phyloP scores from a whole-genome alignment of 768 basidiomycete genomes.

The Calocera cornea region DNA sequence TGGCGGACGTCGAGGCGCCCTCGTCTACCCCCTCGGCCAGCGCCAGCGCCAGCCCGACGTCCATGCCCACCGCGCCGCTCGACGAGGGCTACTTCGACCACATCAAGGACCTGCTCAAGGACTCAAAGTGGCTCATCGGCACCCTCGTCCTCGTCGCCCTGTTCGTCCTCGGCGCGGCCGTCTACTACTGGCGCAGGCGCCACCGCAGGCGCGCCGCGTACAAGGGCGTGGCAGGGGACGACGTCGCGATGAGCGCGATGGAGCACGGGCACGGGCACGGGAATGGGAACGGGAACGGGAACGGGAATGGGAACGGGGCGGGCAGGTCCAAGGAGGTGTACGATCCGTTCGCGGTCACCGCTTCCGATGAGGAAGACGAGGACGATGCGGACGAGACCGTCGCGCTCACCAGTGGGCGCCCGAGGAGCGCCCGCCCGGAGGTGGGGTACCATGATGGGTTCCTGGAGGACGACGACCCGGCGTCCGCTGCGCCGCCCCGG shows the following conservation, averaged over 20 bases:
- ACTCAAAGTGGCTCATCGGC: slow-evolving; percentile 80
- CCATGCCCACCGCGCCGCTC: slow-evolving; percentile 31
- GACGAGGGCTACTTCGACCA: slow-evolving; percentile 79
- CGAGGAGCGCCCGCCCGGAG: slow-evolving; percentile 19
- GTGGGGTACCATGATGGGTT: slow-evolving; percentile 65
- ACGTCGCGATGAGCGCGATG: slow-evolving; percentile 65
- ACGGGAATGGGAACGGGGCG: slow-evolving; percentile 11
- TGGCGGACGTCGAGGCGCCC: slow-evolving; percentile 23
- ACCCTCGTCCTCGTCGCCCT: slow-evolving; percentile 66
- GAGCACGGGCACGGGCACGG: slow-evolving; percentile 32
- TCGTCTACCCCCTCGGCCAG: slow-evolving; percentile 13
- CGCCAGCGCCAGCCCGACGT: slow-evolving; percentile 24
- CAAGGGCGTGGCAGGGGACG: slow-evolving; percentile 47
- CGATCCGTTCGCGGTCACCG: slow-evolving; percentile 80
- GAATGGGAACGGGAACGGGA: slow-evolving; percentile 11
- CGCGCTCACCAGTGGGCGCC: slow-evolving; percentile 34
- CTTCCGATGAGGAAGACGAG: slow-evolving; percentile 57
- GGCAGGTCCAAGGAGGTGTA: slow-evolving; percentile 75
- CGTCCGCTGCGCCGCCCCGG: slow-evolving; percentile 20
- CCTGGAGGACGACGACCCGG: slow-evolving; percentile 63
- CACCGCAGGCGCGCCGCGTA: slow-evolving; percentile 35
- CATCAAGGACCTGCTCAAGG: slow-evolving; percentile 56
- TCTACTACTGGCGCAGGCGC: slow-evolving; percentile 72
- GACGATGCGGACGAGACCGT: slow-evolving; percentile 57
- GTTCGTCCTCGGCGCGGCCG: slow-evolving; percentile 51